Evolutionary conservation across 768 basidiomycete species (phyloP).

Genomic region (Epithele typhae): DNA sequence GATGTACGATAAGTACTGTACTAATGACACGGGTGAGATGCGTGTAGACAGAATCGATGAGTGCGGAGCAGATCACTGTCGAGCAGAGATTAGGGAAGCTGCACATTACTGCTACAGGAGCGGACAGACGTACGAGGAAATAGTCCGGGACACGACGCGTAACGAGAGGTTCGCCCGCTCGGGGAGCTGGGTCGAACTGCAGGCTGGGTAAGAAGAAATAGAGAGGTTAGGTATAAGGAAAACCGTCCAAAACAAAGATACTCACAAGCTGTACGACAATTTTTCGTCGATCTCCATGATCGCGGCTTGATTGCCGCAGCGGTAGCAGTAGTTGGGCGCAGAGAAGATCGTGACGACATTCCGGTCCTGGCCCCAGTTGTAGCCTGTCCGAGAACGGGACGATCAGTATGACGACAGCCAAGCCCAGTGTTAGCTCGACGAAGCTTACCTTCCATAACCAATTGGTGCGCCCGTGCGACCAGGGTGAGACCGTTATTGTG

Average conservation of each 20-base stretch:
- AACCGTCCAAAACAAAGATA: slow-evolving; percentile 17
- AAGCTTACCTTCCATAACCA: slow-evolving; percentile 90
- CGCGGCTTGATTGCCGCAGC: slow-evolving; percentile 98
- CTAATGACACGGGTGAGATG: slow-evolving; percentile 18
- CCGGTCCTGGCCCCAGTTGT: slow-evolving; percentile 98
- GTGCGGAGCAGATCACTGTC: slow-evolving; percentile 20
- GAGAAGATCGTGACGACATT: slow-evolving; percentile 99
- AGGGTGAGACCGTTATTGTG: slow-evolving; percentile 98
- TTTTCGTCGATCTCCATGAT: slow-evolving; percentile 99
- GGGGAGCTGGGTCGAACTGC: slow-evolving; percentile 99
- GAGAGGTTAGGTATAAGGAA: slow-evolving; percentile 2
- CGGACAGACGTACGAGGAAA: slow-evolving; percentile 69
- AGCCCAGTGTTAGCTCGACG: not conserved
- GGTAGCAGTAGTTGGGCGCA: slow-evolving; percentile 99
- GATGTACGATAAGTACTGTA: slow-evolving; percentile 26
- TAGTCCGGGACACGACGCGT: slow-evolving; percentile 93
- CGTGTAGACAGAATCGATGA: slow-evolving; percentile 2
- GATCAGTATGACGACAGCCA: slow-evolving; percentile 5
- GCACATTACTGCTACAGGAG: not conserved
- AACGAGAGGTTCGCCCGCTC: slow-evolving; percentile 97
- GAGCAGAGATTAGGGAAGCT: no score
- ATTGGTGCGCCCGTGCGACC: slow-evolving; percentile 89
- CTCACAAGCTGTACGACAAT: slow-evolving; percentile 89
- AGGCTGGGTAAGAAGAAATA: slow-evolving; percentile 52
- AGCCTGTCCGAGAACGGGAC: slow-evolving; percentile 40